Base-by-base conservation (phyloP, 1,284 basidiomycete species). In the Marasmius tenuissimus region DNA sequence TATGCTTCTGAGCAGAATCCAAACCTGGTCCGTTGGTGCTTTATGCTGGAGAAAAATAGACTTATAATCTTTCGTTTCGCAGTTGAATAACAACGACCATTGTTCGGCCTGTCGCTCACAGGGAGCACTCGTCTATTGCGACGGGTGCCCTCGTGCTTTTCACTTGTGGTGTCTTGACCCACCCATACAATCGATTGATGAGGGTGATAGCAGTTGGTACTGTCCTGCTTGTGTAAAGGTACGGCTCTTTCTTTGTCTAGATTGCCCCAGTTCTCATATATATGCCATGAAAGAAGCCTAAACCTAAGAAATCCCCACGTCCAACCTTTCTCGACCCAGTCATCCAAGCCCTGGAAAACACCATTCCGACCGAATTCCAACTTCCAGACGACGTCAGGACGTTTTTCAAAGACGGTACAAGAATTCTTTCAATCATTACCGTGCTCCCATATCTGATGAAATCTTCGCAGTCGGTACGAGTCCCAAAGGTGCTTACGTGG, bases 151-250 rank as follows among this genome's bases (percentile, higher is more conserved):
- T 37, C 84, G 92, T 66, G 94, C 95, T 22, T 99, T 98, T 75
- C 97, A 99, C 76, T 88, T 98, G 64, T 89, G 90, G 84, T 99
- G 97, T 75, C 85, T 99, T 69, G 93, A 98, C 73, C 97, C 97
- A 48, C 97, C 97, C 27, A 86, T 98, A 77, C 92, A 96, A 67
- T 82, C 89, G 58, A 84, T 91, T 68, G 95, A 98, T 58, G 91
- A 92, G 67, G 91, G 91, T 52, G 94, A 97, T 71, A 81, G 80
- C 61, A 85, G 86, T 68, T 99, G 97, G 97, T 98, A 91, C 78
- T 99, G 97, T 77, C 91, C 89, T 47, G 81, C 84, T 53, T 96
- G 93, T 76, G 81, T 82, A 63, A 87, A 89, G 79, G 91, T 92
- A 71, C 70, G 83, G 71, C 27, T 27, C 27, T 57, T 60, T 45